Evolutionary conservation across 306 rosid species (phyloP), one percentile per base, ranked within the genome.

Genomic region (Inga leiocalycina): DNA sequence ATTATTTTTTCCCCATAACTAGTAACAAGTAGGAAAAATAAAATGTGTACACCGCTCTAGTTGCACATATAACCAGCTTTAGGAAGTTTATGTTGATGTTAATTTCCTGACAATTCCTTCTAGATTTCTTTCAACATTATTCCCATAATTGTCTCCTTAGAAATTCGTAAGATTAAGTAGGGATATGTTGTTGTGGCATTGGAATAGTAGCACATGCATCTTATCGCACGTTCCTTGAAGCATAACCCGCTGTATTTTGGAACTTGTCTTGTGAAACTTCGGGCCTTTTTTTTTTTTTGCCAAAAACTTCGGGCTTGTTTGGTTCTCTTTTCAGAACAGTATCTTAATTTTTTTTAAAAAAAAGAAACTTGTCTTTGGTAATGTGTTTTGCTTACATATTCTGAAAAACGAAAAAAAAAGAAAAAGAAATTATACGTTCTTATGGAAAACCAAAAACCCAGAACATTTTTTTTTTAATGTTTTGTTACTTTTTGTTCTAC

Each of bases 221-320:
- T 43, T 70, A 75, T 75, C 71, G 12, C 20, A 44, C 11, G 64
- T 83, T 71, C 49, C 78, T n/a, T 57, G 6, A 57, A 70, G 41
- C 70, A 37, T 54, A 72, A 46, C 48, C 67, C 0, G 27, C 20
- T 54, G 34, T 32, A 35, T 39, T 74, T 48, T 69, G 66, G 39
- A 20, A 43, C 4, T 30, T 43, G 4, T 67, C 44, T 5, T 4
- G 20, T 46, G 10, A 11, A 5, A 24, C 35, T 5, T 34, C 24
- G n/a, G 12, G 12, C 13, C 0, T 11, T 46, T 27, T 27, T 11
- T 45, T 8, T 46, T 10, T 32, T 32, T 32, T 0, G 34, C 34
- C 34, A 32, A 32, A 32, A 5, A 13, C 35, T 5, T 34, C 16
- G 52, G 52, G 15, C 52, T 9, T 9, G 52, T 48, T 48, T 48